These are phyloP conservation scores for Leccinum variicolor DNA, from an alignment of 768 basidiomycete genomes.

Conservation along the genomic window DNA sequence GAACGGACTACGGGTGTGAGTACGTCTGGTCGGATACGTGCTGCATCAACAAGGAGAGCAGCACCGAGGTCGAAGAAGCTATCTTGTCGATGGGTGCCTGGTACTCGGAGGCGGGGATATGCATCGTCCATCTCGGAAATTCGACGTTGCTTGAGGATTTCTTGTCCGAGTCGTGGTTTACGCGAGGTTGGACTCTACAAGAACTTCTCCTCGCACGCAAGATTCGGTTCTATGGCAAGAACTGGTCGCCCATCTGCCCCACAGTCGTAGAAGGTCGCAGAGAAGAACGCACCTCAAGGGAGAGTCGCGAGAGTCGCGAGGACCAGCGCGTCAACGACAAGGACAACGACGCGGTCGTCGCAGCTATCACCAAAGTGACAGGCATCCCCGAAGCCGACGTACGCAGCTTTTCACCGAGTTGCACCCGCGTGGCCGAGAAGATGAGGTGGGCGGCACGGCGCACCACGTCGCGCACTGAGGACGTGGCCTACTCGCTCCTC, in stretches of 20 bases:
- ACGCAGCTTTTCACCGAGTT: slow-evolving; percentile 18
- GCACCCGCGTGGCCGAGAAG: slow-evolving; percentile 20
- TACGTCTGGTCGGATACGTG: slow-evolving; percentile 29
- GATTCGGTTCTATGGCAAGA: slow-evolving; percentile 26
- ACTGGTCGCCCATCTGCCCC: slow-evolving; percentile 19
- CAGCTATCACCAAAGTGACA: slow-evolving; percentile 15
- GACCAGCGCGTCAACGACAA: slow-evolving; percentile 24
- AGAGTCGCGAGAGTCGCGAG: not conserved
- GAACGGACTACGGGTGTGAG: slow-evolving; percentile 22
- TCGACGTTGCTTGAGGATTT: slow-evolving; percentile 22
- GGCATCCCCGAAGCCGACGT: slow-evolving; percentile 22
- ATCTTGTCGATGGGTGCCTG: slow-evolving; percentile 23
- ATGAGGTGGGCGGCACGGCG: slow-evolving; percentile 26
- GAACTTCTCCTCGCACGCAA: slow-evolving; percentile 23
- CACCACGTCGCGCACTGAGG: slow-evolving; percentile 20
- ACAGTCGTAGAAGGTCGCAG: slow-evolving; percentile 10
- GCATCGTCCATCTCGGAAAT: slow-evolving; percentile 23
- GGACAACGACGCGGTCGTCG: slow-evolving; percentile 15
- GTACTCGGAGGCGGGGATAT: slow-evolving; percentile 23
- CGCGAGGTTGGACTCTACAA: slow-evolving; percentile 21
- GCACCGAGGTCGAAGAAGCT: slow-evolving; percentile 27
- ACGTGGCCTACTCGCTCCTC: slow-evolving; percentile 23
- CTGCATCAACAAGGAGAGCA: slow-evolving; percentile 27
- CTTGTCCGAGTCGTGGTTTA: slow-evolving; percentile 22
- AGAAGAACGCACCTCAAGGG: slow-evolving; percentile 10